phyloP scores from a whole-genome alignment of 1,284 basidiomycete species.

The Volvariella surrecta region DNA sequence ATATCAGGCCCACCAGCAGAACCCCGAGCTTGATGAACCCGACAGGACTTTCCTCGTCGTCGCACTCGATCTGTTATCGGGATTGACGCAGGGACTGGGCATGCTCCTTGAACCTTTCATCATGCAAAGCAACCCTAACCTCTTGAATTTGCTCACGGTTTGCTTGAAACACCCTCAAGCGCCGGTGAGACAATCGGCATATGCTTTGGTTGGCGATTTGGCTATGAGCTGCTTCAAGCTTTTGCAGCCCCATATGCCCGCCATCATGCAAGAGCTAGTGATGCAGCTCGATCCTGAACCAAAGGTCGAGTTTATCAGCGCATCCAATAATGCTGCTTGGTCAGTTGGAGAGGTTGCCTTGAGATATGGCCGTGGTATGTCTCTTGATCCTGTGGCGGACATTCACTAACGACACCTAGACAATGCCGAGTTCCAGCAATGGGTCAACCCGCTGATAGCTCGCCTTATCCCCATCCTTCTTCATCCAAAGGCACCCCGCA shows the following conservation, averaged over 20 bases:
- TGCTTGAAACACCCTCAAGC: constrained; percentile 94
- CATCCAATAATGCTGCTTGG: constrained; percentile 99
- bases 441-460: constrained; percentile 81
- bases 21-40: constrained; percentile 85
- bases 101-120: constrained; percentile 71
- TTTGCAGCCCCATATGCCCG: constrained; percentile 77
- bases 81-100: constrained; percentile 91
- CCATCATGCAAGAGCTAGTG: constrained; percentile 87
- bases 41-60: constrained; percentile 97
- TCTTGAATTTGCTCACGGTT: constrained; percentile 73
- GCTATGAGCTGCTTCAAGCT: constrained; percentile 92
- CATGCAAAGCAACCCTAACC: constrained; percentile 57
- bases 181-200: constrained; percentile 92
- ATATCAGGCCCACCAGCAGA: constrained; percentile 79
- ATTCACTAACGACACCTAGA: constrained; percentile 28
- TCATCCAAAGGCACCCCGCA: constrained; percentile 87
- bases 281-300: constrained; percentile 88
- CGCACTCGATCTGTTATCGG: constrained; percentile 91
- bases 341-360: constrained; percentile 95
- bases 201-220: constrained; percentile 95
- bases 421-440: constrained; percentile 81
- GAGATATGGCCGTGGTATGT: constrained; percentile 70
- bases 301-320: constrained; percentile 87
- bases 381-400: constrained; percentile 3
- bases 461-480: constrained; percentile 90